Percentiles rank a stretch among this genome's conserved stretches.
Conservation (phyloP, 257 asterid genomes). For the Solanum ossicruentum region DNA sequence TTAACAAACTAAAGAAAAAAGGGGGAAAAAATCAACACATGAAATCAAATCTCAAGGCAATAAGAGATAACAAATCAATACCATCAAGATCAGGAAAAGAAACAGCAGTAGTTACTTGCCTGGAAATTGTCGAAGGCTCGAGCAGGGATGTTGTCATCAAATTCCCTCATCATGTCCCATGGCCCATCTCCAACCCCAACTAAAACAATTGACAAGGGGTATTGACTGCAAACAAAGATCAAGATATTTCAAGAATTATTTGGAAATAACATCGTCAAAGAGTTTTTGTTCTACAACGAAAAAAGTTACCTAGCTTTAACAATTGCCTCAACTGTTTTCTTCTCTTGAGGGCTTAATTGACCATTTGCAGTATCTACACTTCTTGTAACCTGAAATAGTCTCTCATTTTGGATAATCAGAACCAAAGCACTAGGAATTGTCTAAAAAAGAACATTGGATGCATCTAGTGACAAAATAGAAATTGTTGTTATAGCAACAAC, state of each 20-base stretch:
- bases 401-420: not conserved
- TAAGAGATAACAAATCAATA: not conserved
- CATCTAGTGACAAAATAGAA: not conserved
- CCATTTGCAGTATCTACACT: constrained; percentile 74
- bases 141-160: constrained; percentile 87
- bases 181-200: constrained; percentile 98
- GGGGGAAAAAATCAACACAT: not conserved
- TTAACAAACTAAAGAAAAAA: constrained; percentile 59
- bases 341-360: constrained; percentile 85
- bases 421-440: not conserved
- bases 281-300: not conserved
- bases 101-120: constrained; percentile 24
- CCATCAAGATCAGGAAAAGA: not conserved
- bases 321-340: constrained; percentile 85
- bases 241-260: not conserved
- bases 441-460: not conserved
- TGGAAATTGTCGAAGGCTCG: constrained; percentile 91
- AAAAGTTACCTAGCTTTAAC: constrained; percentile 78
- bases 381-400: constrained; percentile 59
- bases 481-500: not conserved
- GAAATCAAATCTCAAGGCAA: constrained; percentile 1
- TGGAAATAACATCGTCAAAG: not conserved
- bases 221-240: constrained; percentile 37
- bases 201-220: constrained; percentile 70
- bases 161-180: constrained; percentile 95